Evolutionary conservation across 306 rosid species (phyloP).

Genomic region (Hylodesmum podocarpum): DNA sequence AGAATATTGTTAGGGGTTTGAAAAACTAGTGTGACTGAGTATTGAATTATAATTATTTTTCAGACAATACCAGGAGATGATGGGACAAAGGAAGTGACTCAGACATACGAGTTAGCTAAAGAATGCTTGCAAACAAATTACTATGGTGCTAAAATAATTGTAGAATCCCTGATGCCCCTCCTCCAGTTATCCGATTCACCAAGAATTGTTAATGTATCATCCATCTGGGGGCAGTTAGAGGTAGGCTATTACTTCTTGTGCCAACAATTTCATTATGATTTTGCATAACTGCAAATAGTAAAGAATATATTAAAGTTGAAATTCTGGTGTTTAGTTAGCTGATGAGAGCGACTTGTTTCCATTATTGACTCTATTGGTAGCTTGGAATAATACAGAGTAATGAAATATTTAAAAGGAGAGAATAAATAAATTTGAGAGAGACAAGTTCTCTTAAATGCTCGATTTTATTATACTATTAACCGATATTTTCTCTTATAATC

Average conservation of each 20-base stretch:
- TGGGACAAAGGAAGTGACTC: neutral
- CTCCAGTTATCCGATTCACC: slow-evolving; percentile 39
- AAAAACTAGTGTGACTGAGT: neutral
- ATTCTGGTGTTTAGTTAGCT: neutral
- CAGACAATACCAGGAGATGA: slow-evolving; percentile 27
- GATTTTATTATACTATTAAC: no score
- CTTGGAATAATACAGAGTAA: no score
- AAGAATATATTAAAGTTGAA: neutral
- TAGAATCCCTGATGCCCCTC: slow-evolving; percentile 33
- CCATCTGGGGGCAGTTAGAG: slow-evolving; percentile 26
- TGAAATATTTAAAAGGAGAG: no score
- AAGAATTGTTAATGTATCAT: slow-evolving; percentile 53
- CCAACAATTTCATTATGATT: neutral
- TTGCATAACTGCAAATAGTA: neutral
- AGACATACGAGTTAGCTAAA: slow-evolving; percentile 41
- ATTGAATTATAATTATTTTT: neutral
- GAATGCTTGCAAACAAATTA: slow-evolving; percentile 52
- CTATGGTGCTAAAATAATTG: slow-evolving; percentile 25
- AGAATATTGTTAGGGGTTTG: neutral
- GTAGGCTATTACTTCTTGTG: neutral
- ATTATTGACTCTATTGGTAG: no score
- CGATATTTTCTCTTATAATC: no score
- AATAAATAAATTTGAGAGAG: no score
- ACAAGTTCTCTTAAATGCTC: no score
- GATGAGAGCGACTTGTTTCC: neutral